phyloP scores from a whole-genome alignment of 306 rosid species.

The Lagenaria siceraria region DNA sequence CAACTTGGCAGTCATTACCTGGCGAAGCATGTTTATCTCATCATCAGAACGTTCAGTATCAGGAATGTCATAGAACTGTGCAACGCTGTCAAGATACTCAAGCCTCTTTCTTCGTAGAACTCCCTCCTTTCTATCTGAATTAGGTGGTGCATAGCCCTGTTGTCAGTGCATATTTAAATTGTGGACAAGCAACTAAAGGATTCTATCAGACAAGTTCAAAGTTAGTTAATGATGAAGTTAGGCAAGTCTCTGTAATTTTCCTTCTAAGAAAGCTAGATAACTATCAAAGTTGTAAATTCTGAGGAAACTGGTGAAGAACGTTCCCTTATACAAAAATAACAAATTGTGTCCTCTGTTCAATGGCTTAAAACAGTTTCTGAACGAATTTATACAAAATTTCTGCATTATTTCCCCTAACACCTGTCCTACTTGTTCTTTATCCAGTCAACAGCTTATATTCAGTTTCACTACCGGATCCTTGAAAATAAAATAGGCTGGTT shows the following conservation, averaged over 20 bases:
- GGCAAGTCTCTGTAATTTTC: background rate
- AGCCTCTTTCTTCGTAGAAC: constrained; percentile 86
- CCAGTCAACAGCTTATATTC: background rate
- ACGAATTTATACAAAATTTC: background rate
- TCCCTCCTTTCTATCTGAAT: constrained; percentile 98
- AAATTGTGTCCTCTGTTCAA: background rate
- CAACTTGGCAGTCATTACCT: constrained; percentile 33
- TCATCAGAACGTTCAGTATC: constrained; percentile 90
- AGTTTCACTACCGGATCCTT: background rate
- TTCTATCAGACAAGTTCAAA: background rate
- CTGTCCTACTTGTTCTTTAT: background rate
- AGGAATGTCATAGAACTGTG: constrained; percentile 80
- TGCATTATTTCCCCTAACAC: background rate
- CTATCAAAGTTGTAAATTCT: background rate
- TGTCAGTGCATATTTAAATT: constrained; percentile 66
- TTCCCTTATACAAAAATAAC: background rate
- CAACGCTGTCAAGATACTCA: constrained; percentile 81
- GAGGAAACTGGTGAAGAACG: background rate
- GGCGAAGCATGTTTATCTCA: constrained; percentile 96
- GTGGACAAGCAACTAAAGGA: constrained; percentile 24
- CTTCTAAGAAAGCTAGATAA: background rate
- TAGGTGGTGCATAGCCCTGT: constrained; percentile 99
- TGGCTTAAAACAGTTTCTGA: background rate
- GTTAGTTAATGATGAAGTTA: background rate
- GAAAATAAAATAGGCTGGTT: background rate